Evolutionary conservation across 345 rosid genomes (phyloP), one percentile per base, ranked within the genome.

Genomic region (Eucalyptus fibrosa): DNA sequence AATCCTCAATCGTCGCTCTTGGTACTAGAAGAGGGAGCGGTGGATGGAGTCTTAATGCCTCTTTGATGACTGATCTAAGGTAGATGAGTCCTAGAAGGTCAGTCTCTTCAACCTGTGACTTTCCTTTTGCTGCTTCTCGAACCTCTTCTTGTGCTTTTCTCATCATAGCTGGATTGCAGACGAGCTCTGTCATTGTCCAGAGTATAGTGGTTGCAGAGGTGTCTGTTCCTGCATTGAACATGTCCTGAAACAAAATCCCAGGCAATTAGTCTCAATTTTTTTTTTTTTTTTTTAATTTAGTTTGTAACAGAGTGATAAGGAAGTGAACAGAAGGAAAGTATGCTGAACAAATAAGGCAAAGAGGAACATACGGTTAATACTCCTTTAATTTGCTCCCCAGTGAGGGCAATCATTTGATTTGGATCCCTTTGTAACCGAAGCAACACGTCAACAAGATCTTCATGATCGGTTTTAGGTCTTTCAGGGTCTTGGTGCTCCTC

Each of bases 221-320:
- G 4, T 92, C 94, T 0, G 92, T 92, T 21, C 94, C 96, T 7
- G 94, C 96, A 12, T 92, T 17, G 90, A 93, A 94, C 77, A 92
- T 89, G 90, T 94, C 94, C 94, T 94, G 86, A 23, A 77, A 77
- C 83, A 77, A 40, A 77, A 77, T 77, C 83, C 83, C 14, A 77
- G 3, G 83, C 45, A 2, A 40, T 77, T 77, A 77, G 83, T 77
- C 47, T 47, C 28, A 77, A 77, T 5, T 44, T 77, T 37, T 72
- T 34, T 17, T 19, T 42, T 45, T 44, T 44, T 44, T 13, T 65
- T n/a, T 37, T 21, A 7, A 77, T 77, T 28, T 77, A 21, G 16
- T 77, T 23, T 37, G 47, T 37, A 77, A 77, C 26, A 21, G 83
- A 40, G 30, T 24, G 83, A 40, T 40, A 40, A 77, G 45, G 9